These are phyloP conservation scores for Juglanconis oblonga DNA, from an alignment of 2,329 filamentous ascomycete genomes.

Conservation along the genomic window DNA sequence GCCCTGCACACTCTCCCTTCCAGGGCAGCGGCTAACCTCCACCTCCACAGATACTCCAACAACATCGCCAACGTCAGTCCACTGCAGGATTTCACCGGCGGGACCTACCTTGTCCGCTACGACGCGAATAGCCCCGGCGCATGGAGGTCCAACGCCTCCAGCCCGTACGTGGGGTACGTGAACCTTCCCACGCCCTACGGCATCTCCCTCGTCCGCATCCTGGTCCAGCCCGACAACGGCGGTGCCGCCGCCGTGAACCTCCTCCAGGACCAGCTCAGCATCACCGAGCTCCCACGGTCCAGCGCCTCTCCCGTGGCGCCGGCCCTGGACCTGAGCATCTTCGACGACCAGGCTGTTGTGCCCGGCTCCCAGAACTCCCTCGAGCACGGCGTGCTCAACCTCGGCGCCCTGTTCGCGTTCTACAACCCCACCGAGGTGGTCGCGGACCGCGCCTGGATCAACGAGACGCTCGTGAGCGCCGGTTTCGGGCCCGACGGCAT, in stretches of 20 bases:
- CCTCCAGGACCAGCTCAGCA: neutral
- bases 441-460: neutral
- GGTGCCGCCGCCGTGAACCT: neutral
- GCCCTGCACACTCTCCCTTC: no score
- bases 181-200: constrained; percentile 16
- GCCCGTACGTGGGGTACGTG: constrained; percentile 1
- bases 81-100: constrained; percentile 16
- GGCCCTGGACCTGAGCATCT: constrained; percentile 9
- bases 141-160: neutral
- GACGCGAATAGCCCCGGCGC: constrained; percentile 9
- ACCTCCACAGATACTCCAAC: constrained; percentile 18
- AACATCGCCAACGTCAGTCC: constrained; percentile 28
- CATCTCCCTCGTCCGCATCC: constrained; percentile 9
- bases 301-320: neutral
- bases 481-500: neutral
- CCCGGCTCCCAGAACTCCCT: neutral
- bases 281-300: neutral
- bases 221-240: constrained; percentile 2
- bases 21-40: constrained; percentile 17
- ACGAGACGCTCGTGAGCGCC: neutral
- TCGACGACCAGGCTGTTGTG: constrained; percentile 1
- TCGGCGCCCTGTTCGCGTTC: constrained; percentile 8
- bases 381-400: constrained; percentile 11
- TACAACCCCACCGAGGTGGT: constrained; percentile 1
- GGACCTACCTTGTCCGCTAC: constrained; percentile 23